A percentile compares a stretch with the other conserved stretches of the same genome.
Evolutionary conservation across 345 rosid genomes (phyloP).

Genomic region (Eucalyptus polybractea): DNA sequence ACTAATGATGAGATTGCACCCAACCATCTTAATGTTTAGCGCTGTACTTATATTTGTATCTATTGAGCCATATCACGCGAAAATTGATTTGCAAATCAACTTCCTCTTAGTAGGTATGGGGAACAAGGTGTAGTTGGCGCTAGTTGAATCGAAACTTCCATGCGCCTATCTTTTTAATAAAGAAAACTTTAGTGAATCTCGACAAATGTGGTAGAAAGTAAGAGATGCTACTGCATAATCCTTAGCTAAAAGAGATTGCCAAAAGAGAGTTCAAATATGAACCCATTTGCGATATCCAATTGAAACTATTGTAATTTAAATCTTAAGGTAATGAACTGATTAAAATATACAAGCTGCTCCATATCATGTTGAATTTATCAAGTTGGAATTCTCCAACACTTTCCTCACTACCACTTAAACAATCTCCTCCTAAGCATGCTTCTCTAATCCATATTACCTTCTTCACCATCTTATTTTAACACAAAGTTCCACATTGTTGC

Average conservation of each 20-base stretch:
- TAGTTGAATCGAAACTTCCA: not conserved
- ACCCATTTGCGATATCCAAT: fast-evolving
- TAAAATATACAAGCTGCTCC: not conserved
- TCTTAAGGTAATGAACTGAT: not conserved
- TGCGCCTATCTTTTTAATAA: not conserved
- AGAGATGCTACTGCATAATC: not conserved
- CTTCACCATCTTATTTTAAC: not conserved
- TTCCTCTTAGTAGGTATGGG: fast-evolving
- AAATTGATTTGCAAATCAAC: not conserved
- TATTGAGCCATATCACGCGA: fast-evolving
- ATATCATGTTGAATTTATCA: not conserved
- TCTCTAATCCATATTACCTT: not conserved
- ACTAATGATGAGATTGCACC: not conserved
- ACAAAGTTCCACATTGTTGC: not conserved
- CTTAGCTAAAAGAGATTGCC: fast-evolving
- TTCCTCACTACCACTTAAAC: not conserved
- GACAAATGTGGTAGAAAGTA: not conserved
- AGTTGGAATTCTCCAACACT: not conserved
- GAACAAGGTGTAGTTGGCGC: not conserved
- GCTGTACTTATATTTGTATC: fast-evolving
- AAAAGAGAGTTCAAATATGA: not conserved
- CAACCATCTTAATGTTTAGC: not conserved
- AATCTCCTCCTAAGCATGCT: not conserved
- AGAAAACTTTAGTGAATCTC: not conserved
- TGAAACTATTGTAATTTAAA: not conserved